Evolutionary conservation across 495 filamentous ascomycete species (phyloP).

Genomic region (Neurospora sp.): DNA sequence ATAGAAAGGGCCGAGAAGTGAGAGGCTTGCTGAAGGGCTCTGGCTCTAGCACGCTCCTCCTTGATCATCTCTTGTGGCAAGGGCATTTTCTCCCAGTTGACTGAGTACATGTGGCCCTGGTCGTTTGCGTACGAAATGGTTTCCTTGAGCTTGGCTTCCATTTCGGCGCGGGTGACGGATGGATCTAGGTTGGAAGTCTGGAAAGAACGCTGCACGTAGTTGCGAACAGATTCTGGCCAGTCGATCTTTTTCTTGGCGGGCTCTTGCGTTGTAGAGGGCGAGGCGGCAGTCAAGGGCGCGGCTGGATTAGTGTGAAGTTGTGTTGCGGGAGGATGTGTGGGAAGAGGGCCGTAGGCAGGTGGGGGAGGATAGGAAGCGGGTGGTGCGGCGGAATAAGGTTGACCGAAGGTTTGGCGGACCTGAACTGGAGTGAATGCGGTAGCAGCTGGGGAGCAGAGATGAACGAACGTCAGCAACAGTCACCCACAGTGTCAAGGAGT

Average conservation of each 20-base stretch:
- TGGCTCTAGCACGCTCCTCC: slow-evolving; percentile 49
- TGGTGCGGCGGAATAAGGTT: slow-evolving; percentile 24
- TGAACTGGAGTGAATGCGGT: slow-evolving; percentile 44
- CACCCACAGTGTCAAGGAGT: not conserved
- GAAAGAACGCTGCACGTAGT: slow-evolving; percentile 79
- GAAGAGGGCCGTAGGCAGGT: slow-evolving; percentile 14
- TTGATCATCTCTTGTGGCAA: slow-evolving; percentile 83
- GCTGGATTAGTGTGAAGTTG: slow-evolving; percentile 18
- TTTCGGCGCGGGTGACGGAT: slow-evolving; percentile 55
- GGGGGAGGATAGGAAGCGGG: slow-evolving; percentile 14
- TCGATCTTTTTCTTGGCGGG: slow-evolving; percentile 50
- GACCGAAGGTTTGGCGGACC: slow-evolving; percentile 35
- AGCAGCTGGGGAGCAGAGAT: slow-evolving; percentile 15
- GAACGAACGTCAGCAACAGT: slow-evolving; percentile 15
- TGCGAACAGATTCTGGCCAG: slow-evolving; percentile 66
- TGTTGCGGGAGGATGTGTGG: slow-evolving; percentile 8
- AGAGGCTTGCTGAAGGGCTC: not conserved
- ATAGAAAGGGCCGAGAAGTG: slow-evolving; percentile 7
- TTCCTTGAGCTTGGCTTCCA: slow-evolving; percentile 75
- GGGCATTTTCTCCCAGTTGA: slow-evolving; percentile 74
- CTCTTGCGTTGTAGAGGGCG: slow-evolving; percentile 15
- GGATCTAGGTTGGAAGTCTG: slow-evolving; percentile 55
- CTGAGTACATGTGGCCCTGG: slow-evolving; percentile 50
- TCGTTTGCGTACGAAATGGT: slow-evolving; percentile 76
- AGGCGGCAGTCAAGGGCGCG: slow-evolving; percentile 7